Percentiles rank a stretch among this genome's conserved stretches.
phyloP scores from a whole-genome alignment of 1,284 basidiomycete genomes.

The Ustilago xerochloae region DNA sequence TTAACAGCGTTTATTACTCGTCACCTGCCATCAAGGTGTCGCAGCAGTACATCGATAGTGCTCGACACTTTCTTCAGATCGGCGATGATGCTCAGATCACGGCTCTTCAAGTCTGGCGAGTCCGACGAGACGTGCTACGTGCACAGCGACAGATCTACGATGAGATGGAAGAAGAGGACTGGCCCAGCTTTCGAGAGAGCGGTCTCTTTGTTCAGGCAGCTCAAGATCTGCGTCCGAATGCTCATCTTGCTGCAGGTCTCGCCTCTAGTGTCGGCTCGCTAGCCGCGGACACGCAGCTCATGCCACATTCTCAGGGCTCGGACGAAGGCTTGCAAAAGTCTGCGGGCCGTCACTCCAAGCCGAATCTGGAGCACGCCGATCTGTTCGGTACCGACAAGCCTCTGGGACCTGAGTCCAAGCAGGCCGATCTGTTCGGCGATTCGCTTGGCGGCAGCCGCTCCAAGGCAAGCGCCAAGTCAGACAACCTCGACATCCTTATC shows the following conservation, averaged over 20 bases:
- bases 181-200: constrained; percentile 84
- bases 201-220: constrained; percentile 90
- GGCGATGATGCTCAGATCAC: constrained; percentile 54
- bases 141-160: constrained; percentile 86
- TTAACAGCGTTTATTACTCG: constrained; percentile 86
- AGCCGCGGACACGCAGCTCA: constrained; percentile 14
- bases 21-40: constrained; percentile 74
- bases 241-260: constrained; percentile 63
- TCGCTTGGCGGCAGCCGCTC: constrained; percentile 21
- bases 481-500: constrained; percentile 57
- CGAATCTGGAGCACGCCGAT: constrained; percentile 32
- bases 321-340: constrained; percentile 20
- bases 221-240: constrained; percentile 75
- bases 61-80: constrained; percentile 75
- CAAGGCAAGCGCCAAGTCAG: constrained; percentile 45
- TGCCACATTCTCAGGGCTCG: neutral
- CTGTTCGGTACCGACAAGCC: constrained; percentile 43
- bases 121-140: constrained; percentile 79
- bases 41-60: constrained; percentile 76
- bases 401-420: constrained; percentile 19
- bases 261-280: constrained; percentile 37
- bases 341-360: constrained; percentile 7
- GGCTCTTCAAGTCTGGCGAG: constrained; percentile 36
- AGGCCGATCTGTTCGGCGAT: constrained; percentile 45
- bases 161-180: constrained; percentile 86